Conservation (phyloP, 768 basidiomycete species). For the Pleurotus tuber-regium region DNA sequence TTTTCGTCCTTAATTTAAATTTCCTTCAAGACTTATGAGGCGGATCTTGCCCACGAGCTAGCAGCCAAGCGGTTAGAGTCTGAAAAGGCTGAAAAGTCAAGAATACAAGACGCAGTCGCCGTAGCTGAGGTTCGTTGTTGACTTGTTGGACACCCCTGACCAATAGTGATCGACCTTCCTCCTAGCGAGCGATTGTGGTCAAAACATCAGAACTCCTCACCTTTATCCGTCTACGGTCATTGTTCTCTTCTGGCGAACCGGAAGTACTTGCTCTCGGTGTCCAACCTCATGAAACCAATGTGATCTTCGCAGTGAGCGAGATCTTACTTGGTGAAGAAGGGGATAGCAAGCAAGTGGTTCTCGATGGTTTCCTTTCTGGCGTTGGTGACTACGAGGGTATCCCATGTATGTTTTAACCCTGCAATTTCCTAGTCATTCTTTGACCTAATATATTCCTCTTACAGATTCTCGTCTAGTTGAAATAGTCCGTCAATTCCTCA, state of each 20-base stretch:
- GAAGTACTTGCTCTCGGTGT: conserved; percentile 40
- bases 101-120: conserved; percentile 53
- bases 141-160: too few species aligned
- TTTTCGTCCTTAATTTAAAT: conserved; percentile 5
- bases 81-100: conserved; percentile 54
- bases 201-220: conserved; percentile 52
- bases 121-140: conserved; percentile 52
- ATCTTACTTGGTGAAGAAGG: conserved; percentile 55
- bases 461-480: conserved; percentile 62
- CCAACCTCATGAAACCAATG: conserved; percentile 49
- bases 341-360: conserved; percentile 44
- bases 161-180: background rate
- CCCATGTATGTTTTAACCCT: conserved; percentile 62
- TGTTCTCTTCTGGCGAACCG: conserved; percentile 43
- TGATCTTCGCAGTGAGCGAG: conserved; percentile 51
- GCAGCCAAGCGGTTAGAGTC: conserved; percentile 52
- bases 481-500: conserved; percentile 50
- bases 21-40: conserved; percentile 53
- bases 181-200: conserved; percentile 22
- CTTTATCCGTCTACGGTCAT: conserved; percentile 56
- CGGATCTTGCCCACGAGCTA: conserved; percentile 56
- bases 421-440: too few species aligned
- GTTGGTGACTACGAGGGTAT: conserved; percentile 62
- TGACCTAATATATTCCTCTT: too few species aligned
- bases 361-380: conserved; percentile 56